Evolutionary conservation across 768 basidiomycete species (phyloP).

Genomic region (Jaapia argillacea): DNA sequence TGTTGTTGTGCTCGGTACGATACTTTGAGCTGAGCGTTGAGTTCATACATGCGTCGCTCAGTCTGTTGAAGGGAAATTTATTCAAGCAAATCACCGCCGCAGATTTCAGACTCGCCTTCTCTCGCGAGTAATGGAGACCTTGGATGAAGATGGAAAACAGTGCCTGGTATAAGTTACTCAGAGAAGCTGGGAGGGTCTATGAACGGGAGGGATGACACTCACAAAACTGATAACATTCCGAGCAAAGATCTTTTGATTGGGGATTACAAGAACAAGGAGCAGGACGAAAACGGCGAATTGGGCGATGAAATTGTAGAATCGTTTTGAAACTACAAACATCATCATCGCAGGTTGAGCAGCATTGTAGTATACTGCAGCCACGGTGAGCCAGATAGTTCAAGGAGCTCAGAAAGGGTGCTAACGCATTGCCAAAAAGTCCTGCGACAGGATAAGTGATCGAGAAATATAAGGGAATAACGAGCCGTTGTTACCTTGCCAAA

Average conservation of each 20-base stretch:
- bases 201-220: too few species aligned
- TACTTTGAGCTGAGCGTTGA: conserved; percentile 31
- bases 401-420: too few species aligned
- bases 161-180: conserved; percentile 5
- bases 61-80: conserved; percentile 5
- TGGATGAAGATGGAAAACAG: conserved; percentile 14
- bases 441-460: too few species aligned
- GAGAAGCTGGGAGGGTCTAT: too few species aligned
- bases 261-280: conserved; percentile 11
- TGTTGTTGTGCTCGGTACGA: conserved; percentile 31
- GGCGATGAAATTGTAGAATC: conserved; percentile 15
- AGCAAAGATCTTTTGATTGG: conserved; percentile 14
- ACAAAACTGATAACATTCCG: conserved; percentile 15
- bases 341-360: conserved; percentile 15
- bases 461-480: too few species aligned
- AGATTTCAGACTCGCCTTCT: conserved; percentile 11
- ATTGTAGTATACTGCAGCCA: conserved; percentile 15
- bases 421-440: conserved; percentile 18
- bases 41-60: conserved; percentile 29
- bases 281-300: conserved; percentile 12
- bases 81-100: neutral
- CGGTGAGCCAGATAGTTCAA: too few species aligned
- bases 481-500: too few species aligned
- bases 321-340: conserved; percentile 15
- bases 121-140: conserved; percentile 19